Conservation (phyloP, 176 grass and related monocot species). For the Paspalum notatum region DNA sequence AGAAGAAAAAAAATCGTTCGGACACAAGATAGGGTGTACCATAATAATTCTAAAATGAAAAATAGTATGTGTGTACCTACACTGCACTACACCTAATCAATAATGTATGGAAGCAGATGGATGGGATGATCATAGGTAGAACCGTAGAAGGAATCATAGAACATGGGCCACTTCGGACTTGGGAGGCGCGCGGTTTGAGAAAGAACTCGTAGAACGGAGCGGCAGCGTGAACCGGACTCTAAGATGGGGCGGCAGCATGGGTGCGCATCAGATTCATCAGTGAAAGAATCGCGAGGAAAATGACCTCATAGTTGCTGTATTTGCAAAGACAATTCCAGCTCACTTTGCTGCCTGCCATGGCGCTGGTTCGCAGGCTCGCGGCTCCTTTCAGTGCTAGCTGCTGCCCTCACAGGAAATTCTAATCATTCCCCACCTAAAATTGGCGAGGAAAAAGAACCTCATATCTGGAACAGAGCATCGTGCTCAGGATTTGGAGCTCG, state of each 20-base stretch:
- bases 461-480: not conserved
- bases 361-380: not conserved
- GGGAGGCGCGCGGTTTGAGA: not conserved
- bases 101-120: constrained; percentile 24
- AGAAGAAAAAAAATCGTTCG: constrained; percentile 35
- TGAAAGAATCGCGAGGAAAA: constrained; percentile 2
- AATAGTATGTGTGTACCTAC: not conserved
- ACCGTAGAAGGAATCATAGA: not conserved
- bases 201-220: not conserved
- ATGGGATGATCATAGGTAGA: constrained; percentile 18
- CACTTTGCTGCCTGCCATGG: not conserved
- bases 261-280: not conserved
- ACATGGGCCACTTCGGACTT: not conserved
- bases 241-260: not conserved
- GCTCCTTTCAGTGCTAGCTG: not conserved
- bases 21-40: not conserved
- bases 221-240: no score
- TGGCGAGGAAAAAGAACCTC: not conserved
- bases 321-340: not conserved
- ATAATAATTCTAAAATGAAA: not conserved
- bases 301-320: not conserved
- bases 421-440: not conserved
- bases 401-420: not conserved
- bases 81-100: not conserved
- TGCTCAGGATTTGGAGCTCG: not conserved